phyloP scores from a whole-genome alignment of 768 basidiomycete species.

The Mycena olivaceomarginata region DNA sequence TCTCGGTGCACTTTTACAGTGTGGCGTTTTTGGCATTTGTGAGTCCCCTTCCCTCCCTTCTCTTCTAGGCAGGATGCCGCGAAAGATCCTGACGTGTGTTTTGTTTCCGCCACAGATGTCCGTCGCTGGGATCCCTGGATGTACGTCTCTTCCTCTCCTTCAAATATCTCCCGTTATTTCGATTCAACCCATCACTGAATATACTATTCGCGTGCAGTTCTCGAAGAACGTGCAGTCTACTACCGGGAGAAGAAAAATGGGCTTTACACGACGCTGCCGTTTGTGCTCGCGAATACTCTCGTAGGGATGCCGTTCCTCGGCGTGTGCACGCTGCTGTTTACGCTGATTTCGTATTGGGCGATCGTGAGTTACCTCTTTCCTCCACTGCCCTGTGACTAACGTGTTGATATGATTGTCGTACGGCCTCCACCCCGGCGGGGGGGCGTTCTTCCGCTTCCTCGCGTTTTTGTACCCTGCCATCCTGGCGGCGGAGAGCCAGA shows the following conservation, averaged over 20 bases:
- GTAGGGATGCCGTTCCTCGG: constrained; percentile 75
- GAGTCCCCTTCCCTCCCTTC: constrained; percentile 36
- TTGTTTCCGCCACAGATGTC: constrained; percentile 62
- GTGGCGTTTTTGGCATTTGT: constrained; percentile 74
- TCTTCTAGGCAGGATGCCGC: neutral
- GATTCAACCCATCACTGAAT: neutral
- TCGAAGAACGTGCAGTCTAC: constrained; percentile 77
- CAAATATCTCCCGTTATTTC: too few relatives aligned
- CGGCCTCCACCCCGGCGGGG: constrained; percentile 71
- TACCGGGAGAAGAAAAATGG: constrained; percentile 76
- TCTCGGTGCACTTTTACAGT: constrained; percentile 74
- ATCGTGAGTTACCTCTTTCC: constrained; percentile 44
- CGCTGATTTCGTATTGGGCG: constrained; percentile 71
- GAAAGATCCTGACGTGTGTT: neutral
- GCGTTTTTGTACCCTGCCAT: constrained; percentile 73
- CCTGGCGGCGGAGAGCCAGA: constrained; percentile 71
- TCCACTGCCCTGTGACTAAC: neutral
- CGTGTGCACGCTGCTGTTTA: constrained; percentile 66
- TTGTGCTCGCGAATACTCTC: constrained; percentile 72
- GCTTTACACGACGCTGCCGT: constrained; percentile 72
- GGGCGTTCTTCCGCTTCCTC: constrained; percentile 73
- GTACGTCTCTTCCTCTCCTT: constrained; percentile 50
- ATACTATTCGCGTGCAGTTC: constrained; percentile 53
- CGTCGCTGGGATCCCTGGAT: constrained; percentile 76
- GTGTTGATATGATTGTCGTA: constrained; percentile 27